phyloP scores from a whole-genome alignment of 1,139 yeast genomes.

The Saccharomyces hybrid region DNA sequence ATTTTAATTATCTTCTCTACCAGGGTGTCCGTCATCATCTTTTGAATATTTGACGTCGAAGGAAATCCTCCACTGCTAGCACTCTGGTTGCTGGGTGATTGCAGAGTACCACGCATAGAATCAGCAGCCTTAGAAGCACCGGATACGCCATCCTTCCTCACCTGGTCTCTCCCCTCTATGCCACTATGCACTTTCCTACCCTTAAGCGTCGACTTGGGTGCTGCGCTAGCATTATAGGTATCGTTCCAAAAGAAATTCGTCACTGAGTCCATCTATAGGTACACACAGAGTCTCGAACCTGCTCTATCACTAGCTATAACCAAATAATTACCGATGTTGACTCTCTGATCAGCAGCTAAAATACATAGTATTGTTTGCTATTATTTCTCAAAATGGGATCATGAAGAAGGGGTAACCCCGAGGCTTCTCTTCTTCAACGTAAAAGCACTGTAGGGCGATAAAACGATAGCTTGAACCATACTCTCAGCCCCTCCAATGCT shows the following conservation, averaged over 20 bases:
- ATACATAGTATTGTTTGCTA: neutral
- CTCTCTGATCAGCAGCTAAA: neutral
- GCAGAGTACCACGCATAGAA: neutral
- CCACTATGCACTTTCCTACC: constrained; percentile 1
- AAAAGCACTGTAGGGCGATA: neutral
- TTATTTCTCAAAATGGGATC: neutral
- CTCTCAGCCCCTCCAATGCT: neutral
- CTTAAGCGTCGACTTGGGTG: neutral
- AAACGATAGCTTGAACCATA: neutral
- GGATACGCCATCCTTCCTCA: constrained; percentile 3
- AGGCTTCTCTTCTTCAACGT: neutral
- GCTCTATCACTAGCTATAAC: neutral
- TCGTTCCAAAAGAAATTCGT: constrained; percentile 6
- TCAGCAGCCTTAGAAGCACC: neutral
- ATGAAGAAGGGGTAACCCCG: neutral
- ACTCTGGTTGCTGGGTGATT: constrained; percentile 1
- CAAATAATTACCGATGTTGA: neutral
- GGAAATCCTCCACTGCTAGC: constrained; percentile 10
- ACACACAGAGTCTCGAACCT: neutral
- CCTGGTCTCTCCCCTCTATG: constrained; percentile 1
- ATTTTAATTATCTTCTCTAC: constrained; percentile 61
- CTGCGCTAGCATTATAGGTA: constrained; percentile 4
- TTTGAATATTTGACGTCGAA: constrained; percentile 15
- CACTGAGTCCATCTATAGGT: constrained; percentile 3
- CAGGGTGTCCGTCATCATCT: constrained; percentile 55